phyloP scores from a whole-genome alignment of 2,329 filamentous ascomycete species.

The Alternaria sp. region DNA sequence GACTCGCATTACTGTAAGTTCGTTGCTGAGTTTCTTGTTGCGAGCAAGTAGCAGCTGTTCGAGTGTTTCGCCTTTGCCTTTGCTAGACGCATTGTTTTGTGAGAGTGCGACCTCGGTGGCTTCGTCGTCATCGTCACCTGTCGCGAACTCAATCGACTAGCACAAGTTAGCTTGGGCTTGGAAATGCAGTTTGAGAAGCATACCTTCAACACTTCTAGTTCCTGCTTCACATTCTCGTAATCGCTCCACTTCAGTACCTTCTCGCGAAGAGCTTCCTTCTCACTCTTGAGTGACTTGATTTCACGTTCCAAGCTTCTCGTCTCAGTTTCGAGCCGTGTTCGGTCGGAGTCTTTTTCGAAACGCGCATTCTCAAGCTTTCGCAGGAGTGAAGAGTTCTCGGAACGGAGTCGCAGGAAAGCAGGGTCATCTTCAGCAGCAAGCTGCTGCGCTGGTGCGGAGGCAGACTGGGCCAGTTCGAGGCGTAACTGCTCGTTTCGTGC shows the following conservation, averaged over 20 bases:
- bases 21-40: slow-evolving; percentile 96
- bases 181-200: not conserved
- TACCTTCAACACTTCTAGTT: slow-evolving; percentile 90
- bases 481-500: slow-evolving; percentile 93
- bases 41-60: slow-evolving; percentile 90
- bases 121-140: slow-evolving; percentile 73
- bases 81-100: slow-evolving; percentile 61
- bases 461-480: slow-evolving; percentile 87
- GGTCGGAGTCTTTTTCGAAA: slow-evolving; percentile 83
- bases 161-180: slow-evolving; percentile 17
- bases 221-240: slow-evolving; percentile 95
- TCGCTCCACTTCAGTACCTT: slow-evolving; percentile 91
- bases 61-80: slow-evolving; percentile 77
- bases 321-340: slow-evolving; percentile 77
- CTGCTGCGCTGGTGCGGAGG: slow-evolving; percentile 71
- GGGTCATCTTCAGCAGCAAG: slow-evolving; percentile 86
- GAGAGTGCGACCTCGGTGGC: slow-evolving; percentile 44
- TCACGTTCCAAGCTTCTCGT: slow-evolving; percentile 83
- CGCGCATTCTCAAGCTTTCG: slow-evolving; percentile 85
- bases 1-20: slow-evolving; percentile 89
- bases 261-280: slow-evolving; percentile 78
- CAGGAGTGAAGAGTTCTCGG: slow-evolving; percentile 91
- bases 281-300: slow-evolving; percentile 74
- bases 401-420: slow-evolving; percentile 83
- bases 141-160: slow-evolving; percentile 92